Evolutionary conservation across 257 asterid genomes (phyloP).

Genomic region (Salvia hispanica): DNA sequence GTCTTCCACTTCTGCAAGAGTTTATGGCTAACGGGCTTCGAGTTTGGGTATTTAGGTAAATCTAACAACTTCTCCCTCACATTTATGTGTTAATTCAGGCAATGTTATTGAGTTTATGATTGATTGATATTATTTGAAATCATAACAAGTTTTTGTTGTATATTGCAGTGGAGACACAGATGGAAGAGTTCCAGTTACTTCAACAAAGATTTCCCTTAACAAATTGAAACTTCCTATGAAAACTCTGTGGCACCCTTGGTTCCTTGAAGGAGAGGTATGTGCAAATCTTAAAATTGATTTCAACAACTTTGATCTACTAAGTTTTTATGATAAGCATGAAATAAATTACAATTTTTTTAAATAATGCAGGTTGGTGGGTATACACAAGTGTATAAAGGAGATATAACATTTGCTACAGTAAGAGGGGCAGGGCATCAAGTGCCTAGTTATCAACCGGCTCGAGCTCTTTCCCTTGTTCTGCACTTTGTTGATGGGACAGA

Average conservation of each 20-base stretch:
- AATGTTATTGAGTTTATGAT: too few species aligned
- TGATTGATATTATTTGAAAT: too few species aligned
- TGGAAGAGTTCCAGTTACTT: constrained; percentile 81
- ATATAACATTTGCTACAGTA: constrained; percentile 67
- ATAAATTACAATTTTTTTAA: too few species aligned
- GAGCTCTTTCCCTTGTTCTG: constrained; percentile 59
- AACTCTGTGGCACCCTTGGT: constrained; percentile 75
- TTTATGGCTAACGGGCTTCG: constrained; percentile 60
- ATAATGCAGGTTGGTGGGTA: constrained; percentile 68
- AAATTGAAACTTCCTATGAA: constrained; percentile 46
- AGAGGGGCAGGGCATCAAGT: constrained; percentile 92
- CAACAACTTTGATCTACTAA: too few species aligned
- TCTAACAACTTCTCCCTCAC: neutral
- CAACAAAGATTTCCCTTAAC: constrained; percentile 57
- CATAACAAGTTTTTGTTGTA: neutral
- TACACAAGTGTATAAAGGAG: constrained; percentile 50
- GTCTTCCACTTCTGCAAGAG: constrained; percentile 61
- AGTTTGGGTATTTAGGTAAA: constrained; percentile 76
- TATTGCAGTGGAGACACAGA: constrained; percentile 75
- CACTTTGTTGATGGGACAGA: constrained; percentile 57
- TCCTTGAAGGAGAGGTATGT: constrained; percentile 54
- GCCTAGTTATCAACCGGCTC: constrained; percentile 72
- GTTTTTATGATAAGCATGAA: too few species aligned
- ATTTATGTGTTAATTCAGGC: too few species aligned
- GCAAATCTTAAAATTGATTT: neutral